These are phyloP conservation scores for Barnettozyma hawaiiensis DNA, from an alignment of 1,139 yeast species.

Conservation along the genomic window DNA sequence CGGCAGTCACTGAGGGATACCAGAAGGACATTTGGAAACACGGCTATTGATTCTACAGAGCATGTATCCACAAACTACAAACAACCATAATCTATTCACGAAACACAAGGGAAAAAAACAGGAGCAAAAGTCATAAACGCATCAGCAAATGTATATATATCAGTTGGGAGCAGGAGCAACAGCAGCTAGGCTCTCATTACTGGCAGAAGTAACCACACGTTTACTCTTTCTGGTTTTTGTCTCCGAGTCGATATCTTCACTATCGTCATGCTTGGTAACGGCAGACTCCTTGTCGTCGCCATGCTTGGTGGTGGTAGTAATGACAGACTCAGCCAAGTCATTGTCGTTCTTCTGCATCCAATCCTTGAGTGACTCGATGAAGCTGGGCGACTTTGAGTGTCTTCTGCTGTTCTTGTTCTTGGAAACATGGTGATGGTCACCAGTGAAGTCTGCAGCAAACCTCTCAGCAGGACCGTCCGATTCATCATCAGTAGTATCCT, in stretches of 20 bases:
- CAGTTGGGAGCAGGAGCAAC: no score
- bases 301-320: no score
- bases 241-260: not conserved
- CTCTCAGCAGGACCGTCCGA: constrained; percentile 13
- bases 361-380: constrained; percentile 58
- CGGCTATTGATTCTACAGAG: constrained; percentile 15
- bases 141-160: not conserved
- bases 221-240: not conserved
- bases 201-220: not conserved
- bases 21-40: constrained; percentile 51
- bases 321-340: no score
- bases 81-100: not conserved
- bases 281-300: constrained; percentile 1
- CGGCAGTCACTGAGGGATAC: constrained; percentile 61
- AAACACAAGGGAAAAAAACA: no score
- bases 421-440: constrained; percentile 12
- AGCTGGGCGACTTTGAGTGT: constrained; percentile 31
- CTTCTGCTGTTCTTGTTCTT: constrained; percentile 37
- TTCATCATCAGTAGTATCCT: constrained; percentile 37
- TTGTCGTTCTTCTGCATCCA: constrained; percentile 51
- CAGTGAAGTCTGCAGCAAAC: constrained; percentile 49
- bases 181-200: not conserved
- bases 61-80: not conserved
- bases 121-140: not conserved
- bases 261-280: not conserved